Base-by-base conservation (phyloP, 2,329 filamentous ascomycete genomes). In the Septoria linicola region DNA sequence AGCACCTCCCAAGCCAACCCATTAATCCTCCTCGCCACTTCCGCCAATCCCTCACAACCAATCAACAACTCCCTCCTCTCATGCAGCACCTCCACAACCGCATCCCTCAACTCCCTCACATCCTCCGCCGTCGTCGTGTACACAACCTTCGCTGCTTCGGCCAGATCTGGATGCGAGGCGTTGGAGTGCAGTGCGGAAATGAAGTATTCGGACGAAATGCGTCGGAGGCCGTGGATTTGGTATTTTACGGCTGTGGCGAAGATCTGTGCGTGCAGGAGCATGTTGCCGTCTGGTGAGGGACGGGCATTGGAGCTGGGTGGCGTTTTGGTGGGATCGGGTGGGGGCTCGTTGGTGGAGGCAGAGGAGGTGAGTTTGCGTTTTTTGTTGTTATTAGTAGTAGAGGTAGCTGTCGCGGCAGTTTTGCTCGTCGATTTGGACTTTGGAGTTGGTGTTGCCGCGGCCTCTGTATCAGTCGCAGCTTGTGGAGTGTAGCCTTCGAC, bases 101-200 rank as follows among this genome's bases (percentile, higher is more conserved):
- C 19, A 10, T 39, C 25, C 25, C 72, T 66, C 20, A 74, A 64
- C 14, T 71, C 69, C 14, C 69, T 66, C 50, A 72, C 68, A 16
- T 65, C 65, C 45, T 73, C 71, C 44, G 72, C 65, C 16, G 72
- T 74, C 14, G 65, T 66, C 30, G 70, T 67, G 60, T 71, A 74
- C 5, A 67, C 72, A 44, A 72, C 67, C 59, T 66, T 61, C 47
- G 70, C 69, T n/a, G 70, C 67, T 25, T 72, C 66, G 31, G 70
- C 62, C 20, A 74, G 66, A 45, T 70, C 66, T 7, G 63, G 49
- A 45, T 66, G 66, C 13, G 55, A 51, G 50, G 67, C 59, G 49
- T 70, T 67, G 31, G 55, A 41, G 14, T 64, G 55, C 13, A 71
- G 51, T 32, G 71, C 67, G 8, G 37, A 17, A 11, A 21, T 51